phyloP scores from a whole-genome alignment of 331 rosid genomes.

The Malus hybrid region DNA sequence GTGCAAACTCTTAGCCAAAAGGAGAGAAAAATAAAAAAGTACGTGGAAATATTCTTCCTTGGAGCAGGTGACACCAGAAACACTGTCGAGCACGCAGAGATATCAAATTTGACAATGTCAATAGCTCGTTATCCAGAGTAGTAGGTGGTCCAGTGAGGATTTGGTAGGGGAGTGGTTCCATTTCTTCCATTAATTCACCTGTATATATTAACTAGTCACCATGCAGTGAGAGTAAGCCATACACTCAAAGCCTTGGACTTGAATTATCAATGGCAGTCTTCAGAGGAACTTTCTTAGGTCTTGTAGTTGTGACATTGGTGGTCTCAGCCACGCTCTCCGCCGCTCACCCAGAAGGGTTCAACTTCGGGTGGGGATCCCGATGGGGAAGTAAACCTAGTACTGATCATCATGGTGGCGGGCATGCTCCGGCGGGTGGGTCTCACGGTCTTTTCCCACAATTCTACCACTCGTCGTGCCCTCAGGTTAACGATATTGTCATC shows the following conservation, averaged over 20 bases:
- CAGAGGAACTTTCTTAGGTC: slow-evolving; percentile 9
- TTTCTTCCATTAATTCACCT: slow-evolving; percentile 6
- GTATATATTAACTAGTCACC: slow-evolving; percentile 4
- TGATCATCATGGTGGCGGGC: slow-evolving; percentile 22
- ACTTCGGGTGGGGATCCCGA: slow-evolving; percentile 44
- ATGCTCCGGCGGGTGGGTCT: slow-evolving; percentile 18
- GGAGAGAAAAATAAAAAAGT: background rate
- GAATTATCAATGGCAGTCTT: slow-evolving; percentile 29
- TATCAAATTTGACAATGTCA: slow-evolving; percentile 40
- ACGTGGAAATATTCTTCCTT: slow-evolving; percentile 9
- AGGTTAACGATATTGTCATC: slow-evolving; percentile 68
- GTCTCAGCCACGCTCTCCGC: slow-evolving; percentile 25
- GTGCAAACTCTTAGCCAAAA: background rate
- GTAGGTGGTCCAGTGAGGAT: slow-evolving; percentile 30
- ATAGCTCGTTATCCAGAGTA: background rate
- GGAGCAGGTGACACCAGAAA: slow-evolving; percentile 67
- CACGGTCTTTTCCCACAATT: slow-evolving; percentile 53
- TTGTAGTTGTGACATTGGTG: slow-evolving; percentile 18
- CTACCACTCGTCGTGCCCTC: slow-evolving; percentile 78
- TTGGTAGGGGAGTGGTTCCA: slow-evolving; percentile 45
- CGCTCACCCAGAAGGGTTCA: slow-evolving; percentile 49
- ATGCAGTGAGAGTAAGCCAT: background rate
- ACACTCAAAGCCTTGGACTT: background rate
- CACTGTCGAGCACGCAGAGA: background rate
- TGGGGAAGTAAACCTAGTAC: slow-evolving; percentile 8